Percentiles rank a stretch among this genome's conserved stretches.
Evolutionary conservation across 2,329 filamentous ascomycete species (phyloP).

Genomic region (Xylariaceae sp.): DNA sequence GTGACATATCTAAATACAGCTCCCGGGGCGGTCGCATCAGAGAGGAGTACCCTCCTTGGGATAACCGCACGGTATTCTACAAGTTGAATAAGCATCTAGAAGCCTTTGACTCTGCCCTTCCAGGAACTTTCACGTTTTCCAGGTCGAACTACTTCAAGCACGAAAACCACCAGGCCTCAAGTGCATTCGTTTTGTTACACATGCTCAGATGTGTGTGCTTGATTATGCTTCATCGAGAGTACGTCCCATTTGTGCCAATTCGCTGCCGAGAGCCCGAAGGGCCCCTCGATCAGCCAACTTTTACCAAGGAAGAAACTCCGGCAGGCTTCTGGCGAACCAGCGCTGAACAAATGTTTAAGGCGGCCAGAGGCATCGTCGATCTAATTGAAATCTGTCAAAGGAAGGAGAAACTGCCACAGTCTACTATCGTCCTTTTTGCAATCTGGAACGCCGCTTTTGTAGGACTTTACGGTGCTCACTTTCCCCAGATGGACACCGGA

Average conservation of each 20-base stretch:
- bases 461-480: slow-evolving; percentile 69
- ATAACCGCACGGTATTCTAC: slow-evolving; percentile 59
- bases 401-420: slow-evolving; percentile 67
- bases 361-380: slow-evolving; percentile 67
- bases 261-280: slow-evolving; percentile 55
- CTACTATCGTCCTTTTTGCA: slow-evolving; percentile 70
- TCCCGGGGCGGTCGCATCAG: slow-evolving; percentile 57
- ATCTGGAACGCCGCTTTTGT: slow-evolving; percentile 71
- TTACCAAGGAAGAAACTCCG: slow-evolving; percentile 55
- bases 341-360: slow-evolving; percentile 66
- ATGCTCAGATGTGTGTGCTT: slow-evolving; percentile 68
- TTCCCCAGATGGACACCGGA: slow-evolving; percentile 70
- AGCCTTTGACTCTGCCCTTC: slow-evolving; percentile 59
- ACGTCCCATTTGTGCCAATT: slow-evolving; percentile 69
- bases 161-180: slow-evolving; percentile 66
- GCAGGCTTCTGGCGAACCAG: slow-evolving; percentile 66
- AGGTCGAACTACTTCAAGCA: slow-evolving; percentile 69
- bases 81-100: slow-evolving; percentile 58
- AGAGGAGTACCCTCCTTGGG: slow-evolving; percentile 64
- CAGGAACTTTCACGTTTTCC: slow-evolving; percentile 62
- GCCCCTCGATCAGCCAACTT: slow-evolving; percentile 64
- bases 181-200: slow-evolving; percentile 70
- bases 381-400: slow-evolving; percentile 67
- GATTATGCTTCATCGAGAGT: slow-evolving; percentile 72
- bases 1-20: slow-evolving; percentile 63